Base-by-base conservation (phyloP, 352 stramenopile genomes). In the Phytophthora capsici region DNA sequence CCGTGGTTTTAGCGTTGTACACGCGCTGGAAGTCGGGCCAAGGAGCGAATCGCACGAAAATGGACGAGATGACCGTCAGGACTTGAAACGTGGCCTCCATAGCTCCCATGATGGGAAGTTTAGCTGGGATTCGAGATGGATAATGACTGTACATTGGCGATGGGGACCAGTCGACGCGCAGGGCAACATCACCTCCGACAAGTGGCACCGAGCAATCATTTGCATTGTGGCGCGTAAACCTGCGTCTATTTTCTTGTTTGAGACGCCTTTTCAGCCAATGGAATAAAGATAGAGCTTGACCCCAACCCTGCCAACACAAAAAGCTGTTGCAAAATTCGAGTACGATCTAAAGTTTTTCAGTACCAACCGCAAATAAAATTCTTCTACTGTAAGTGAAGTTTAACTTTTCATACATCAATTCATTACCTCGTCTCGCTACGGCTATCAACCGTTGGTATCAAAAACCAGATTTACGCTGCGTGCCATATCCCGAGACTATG, bases 1-100 rank as follows among this genome's bases (percentile, higher is more conserved):
- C 83, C 0, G 77, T 87, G 12, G 46, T 57, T 32, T 71, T 71
- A 12, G 74, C 49, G 57, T 81, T 85, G 73, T 84, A 83, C 22
- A 91, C 81, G 20, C 70, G 68, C 52, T 82, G 78, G 49, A 91
- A 81, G 16, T 80, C 67, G 10, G 77, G 74, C 44, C 69, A 77
- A 8, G 83, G 83, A 23, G 80, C 78, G 26, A 88, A 25, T 16
- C 80, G 81, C 81, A 91, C 86, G 69, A 87, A 89, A 44, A 88
- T 68, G 55, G 77, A 78, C 47, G 82, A 87, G 43, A 90, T 74
- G 53, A 85, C 86, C 14, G 79, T 81, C 38, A 91, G 50, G 23
- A 89, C 72, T 71, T 86, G 79, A 67, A 91, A 60, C 6, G 46
- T 67, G 14, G 61, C 57, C 23, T 62, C 48, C 14, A 71, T 19